These are phyloP conservation scores for Teratosphaeria nubilosa DNA, from an alignment of 2,329 filamentous ascomycete genomes.

Conservation along the genomic window DNA sequence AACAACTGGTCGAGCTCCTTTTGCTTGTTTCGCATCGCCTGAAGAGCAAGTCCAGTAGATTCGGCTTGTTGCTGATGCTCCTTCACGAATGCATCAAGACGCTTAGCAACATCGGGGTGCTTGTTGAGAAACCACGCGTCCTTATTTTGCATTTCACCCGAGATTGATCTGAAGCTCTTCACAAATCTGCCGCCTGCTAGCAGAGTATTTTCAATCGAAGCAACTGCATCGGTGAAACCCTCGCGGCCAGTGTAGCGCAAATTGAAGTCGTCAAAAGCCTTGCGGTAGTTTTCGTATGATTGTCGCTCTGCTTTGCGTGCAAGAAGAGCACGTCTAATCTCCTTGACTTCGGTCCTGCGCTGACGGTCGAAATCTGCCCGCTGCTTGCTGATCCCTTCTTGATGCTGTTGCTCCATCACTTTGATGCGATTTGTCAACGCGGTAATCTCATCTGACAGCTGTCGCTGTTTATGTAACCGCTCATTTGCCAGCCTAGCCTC, in stretches of 20 bases:
- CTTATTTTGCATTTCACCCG: background rate
- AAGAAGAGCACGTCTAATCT: background rate
- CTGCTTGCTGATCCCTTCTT: background rate
- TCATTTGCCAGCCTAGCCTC: background rate
- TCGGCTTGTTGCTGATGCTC: background rate
- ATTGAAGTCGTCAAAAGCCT: background rate
- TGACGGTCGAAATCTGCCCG: background rate
- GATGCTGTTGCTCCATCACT: background rate
- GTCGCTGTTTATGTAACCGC: background rate
- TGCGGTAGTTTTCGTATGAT: constrained; percentile 1
- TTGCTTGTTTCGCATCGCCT: background rate
- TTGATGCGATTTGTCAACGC: background rate
- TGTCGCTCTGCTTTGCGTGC: background rate
- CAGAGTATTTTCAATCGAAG: background rate
- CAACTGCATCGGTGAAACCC: background rate
- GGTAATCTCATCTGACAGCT: background rate
- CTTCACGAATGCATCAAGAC: background rate
- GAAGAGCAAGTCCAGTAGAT: background rate
- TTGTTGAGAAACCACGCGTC: constrained; percentile 1
- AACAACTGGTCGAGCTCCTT: background rate
- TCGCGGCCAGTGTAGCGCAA: background rate
- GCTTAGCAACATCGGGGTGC: background rate
- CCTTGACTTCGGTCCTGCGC: background rate
- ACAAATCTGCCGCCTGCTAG: background rate
- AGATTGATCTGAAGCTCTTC: background rate